Percentiles rank a stretch among this genome's conserved stretches.
phyloP scores from a whole-genome alignment of 441 rosid species.

The Adansonia gregorii region DNA sequence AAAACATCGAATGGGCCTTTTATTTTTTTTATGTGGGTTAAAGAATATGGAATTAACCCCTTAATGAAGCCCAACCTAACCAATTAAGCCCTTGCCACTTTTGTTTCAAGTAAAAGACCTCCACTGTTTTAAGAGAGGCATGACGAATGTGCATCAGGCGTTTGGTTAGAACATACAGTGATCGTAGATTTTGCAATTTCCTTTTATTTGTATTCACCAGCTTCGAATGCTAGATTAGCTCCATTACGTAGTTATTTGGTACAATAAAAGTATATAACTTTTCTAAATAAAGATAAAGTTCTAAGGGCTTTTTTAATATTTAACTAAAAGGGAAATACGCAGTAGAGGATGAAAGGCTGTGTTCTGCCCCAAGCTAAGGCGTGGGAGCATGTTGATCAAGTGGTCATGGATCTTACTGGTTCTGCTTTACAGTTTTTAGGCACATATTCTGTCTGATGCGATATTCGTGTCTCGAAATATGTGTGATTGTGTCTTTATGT shows the following conservation, averaged over 20 bases:
- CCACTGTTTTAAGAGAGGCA: constrained; percentile 55
- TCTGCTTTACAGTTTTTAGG: constrained; percentile 86
- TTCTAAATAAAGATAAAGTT: no score
- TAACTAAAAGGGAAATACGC: constrained; percentile 41
- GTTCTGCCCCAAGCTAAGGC: constrained; percentile 54
- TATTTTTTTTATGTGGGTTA: not conserved
- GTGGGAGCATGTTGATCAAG: constrained; percentile 87
- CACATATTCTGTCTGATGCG: constrained; percentile 23
- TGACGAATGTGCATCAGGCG: constrained; percentile 15
- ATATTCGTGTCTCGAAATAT: not conserved
- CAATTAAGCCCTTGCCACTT: not conserved
- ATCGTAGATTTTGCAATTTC: not conserved
- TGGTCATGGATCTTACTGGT: constrained; percentile 94
- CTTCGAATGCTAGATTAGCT: not conserved
- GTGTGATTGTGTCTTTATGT: no score
- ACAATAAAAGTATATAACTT: no score
- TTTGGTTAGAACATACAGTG: constrained; percentile 4
- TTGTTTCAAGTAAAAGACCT: constrained; percentile 46
- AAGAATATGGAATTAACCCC: no score
- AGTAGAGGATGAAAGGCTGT: constrained; percentile 62
- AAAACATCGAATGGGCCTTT: not conserved
- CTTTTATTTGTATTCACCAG: not conserved
- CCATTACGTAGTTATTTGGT: not conserved
- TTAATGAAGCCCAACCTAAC: not conserved
- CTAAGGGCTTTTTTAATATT: no score